phyloP scores from a whole-genome alignment of 495 filamentous ascomycete species.

The Astrothelium macrocarpum region DNA sequence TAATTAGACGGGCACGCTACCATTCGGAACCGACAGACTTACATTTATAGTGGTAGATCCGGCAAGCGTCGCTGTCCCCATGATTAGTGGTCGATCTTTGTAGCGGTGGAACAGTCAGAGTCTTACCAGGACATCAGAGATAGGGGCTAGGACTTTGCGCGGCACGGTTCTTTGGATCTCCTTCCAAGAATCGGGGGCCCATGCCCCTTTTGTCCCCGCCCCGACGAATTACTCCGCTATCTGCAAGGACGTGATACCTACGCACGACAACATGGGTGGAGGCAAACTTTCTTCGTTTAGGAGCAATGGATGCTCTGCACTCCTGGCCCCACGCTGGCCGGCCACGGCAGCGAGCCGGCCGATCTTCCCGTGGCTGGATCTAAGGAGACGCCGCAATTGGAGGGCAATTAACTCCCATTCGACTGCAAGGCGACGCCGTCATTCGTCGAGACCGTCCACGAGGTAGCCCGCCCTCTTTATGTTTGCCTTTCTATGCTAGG shows the following conservation, averaged over 20 bases:
- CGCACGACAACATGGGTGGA: not conserved
- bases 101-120: not conserved
- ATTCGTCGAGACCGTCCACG: too few species aligned
- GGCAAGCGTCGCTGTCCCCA: not conserved
- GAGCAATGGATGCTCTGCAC: conserved; percentile 3
- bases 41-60: conserved; percentile 7
- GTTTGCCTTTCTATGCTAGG: not conserved
- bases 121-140: conserved; percentile 3
- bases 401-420: not conserved
- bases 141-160: not conserved
- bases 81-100: not conserved
- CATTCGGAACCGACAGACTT: not conserved
- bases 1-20: not conserved
- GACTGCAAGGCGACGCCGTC: not conserved
- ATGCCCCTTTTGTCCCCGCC: conserved; percentile 7
- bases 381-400: conserved; percentile 4
- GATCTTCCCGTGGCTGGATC: not conserved
- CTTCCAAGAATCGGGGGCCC: conserved; percentile 1
- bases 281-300: conserved; percentile 6
- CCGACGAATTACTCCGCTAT: not conserved
- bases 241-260: not conserved
- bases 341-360: not conserved
- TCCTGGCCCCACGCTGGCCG: not conserved
- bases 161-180: not conserved
- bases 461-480: too few species aligned